These are phyloP conservation scores for Aspergillus novoparasiticus DNA, from an alignment of 2,329 filamentous ascomycete genomes.

Conservation along the genomic window DNA sequence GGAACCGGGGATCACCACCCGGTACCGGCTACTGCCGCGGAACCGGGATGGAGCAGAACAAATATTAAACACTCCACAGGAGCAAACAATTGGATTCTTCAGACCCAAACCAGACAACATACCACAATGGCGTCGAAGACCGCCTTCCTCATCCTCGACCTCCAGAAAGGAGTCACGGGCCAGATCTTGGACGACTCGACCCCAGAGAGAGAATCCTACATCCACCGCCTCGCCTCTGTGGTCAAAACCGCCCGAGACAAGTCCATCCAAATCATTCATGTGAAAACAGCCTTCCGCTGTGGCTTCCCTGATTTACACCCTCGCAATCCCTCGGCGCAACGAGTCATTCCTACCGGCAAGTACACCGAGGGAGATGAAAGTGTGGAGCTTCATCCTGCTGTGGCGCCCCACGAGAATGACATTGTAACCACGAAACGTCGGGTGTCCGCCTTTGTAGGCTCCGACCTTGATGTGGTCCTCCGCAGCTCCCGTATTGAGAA, in stretches of 20 bases:
- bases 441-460: constrained; percentile 39
- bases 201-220: not conserved
- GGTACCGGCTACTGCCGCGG: too few relatives aligned
- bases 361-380: constrained; percentile 4
- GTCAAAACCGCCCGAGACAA: not conserved
- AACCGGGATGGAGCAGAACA: too few relatives aligned
- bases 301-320: constrained; percentile 34
- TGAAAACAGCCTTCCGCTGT: constrained; percentile 36
- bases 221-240: not conserved
- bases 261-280: constrained; percentile 26
- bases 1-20: too few relatives aligned
- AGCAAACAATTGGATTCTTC: not conserved
- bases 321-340: constrained; percentile 25
- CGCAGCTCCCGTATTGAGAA: constrained; percentile 29
- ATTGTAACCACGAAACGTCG: constrained; percentile 39
- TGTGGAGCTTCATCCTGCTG: not conserved
- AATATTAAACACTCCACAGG: too few relatives aligned
- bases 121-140: not conserved
- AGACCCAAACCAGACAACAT: not conserved
- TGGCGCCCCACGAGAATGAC: constrained; percentile 27
- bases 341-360: constrained; percentile 23
- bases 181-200: not conserved
- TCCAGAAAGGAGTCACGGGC: not conserved
- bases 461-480: constrained; percentile 39
- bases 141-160: not conserved